Conservation (phyloP, 768 basidiomycete genomes). For the Hygrophoropsis aurantiaca region DNA sequence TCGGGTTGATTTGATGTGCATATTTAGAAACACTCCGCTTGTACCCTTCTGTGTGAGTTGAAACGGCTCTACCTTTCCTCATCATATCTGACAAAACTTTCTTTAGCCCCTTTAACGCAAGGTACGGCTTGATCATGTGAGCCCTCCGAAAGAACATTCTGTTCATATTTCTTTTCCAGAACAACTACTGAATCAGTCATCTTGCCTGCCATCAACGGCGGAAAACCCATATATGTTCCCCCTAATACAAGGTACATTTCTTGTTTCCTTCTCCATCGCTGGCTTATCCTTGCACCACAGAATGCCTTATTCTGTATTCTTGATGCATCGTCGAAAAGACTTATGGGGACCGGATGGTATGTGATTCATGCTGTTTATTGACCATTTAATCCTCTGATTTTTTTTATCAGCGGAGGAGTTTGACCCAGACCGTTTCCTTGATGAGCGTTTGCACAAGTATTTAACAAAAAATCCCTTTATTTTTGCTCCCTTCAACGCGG, state of each 20-base stretch:
- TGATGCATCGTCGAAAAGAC: conserved; percentile 39
- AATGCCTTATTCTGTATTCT: conserved; percentile 20
- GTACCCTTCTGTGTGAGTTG: conserved; percentile 28
- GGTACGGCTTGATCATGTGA: conserved; percentile 6
- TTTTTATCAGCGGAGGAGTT: conserved; percentile 35
- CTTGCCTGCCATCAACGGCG: conserved; percentile 20
- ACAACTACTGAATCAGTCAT: conserved; percentile 12
- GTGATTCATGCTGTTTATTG: neutral
- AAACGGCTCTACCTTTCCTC: too few species aligned
- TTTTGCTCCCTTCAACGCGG: conserved; percentile 69
- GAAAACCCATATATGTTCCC: conserved; percentile 56
- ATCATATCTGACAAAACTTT: neutral
- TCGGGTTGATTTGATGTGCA: neutral
- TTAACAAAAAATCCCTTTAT: conserved; percentile 63
- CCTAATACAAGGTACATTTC: conserved; percentile 26
- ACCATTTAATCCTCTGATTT: neutral
- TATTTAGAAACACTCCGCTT: conserved; percentile 32
- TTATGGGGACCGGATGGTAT: conserved; percentile 38
- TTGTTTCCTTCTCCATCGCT: neutral
- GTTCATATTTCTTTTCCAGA: conserved; percentile 5
- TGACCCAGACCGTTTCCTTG: conserved; percentile 67
- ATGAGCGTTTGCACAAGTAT: conserved; percentile 52
- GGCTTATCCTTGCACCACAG: conserved; percentile 6
- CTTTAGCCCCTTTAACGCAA: conserved; percentile 20
- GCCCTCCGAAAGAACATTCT: neutral